phyloP scores from a whole-genome alignment of 129 eudicot species.

The Arctium lappa region DNA sequence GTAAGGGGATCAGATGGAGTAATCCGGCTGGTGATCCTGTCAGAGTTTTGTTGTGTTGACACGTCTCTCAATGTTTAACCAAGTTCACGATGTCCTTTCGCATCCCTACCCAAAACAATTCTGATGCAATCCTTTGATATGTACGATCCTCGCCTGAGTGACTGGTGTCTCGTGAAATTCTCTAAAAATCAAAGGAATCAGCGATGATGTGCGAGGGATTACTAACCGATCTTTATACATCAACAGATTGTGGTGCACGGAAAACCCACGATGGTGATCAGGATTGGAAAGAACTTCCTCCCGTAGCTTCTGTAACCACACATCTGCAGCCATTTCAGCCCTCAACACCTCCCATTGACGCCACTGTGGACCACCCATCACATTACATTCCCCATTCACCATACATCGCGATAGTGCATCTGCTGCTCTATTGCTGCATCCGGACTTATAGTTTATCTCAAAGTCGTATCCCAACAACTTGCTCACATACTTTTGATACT shows the following conservation, averaged over 20 bases:
- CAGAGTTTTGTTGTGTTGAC: neutral
- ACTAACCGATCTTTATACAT: neutral
- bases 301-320: neutral
- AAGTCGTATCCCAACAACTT: no score
- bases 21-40: neutral
- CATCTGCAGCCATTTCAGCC: neutral
- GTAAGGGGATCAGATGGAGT: neutral
- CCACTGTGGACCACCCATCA: neutral
- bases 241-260: neutral
- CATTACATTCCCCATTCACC: neutral
- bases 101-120: neutral
- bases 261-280: neutral
- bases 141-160: neutral
- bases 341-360: neutral
- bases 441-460: neutral
- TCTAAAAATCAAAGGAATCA: neutral
- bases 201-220: neutral
- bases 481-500: no score
- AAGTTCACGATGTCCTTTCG: neutral
- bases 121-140: neutral
- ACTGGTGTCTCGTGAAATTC: neutral
- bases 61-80: neutral
- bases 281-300: neutral
- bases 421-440: neutral
- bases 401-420: no score